These are phyloP conservation scores for Penicillium riverlandense DNA, from an alignment of 495 filamentous ascomycete species.

Conservation along the genomic window DNA sequence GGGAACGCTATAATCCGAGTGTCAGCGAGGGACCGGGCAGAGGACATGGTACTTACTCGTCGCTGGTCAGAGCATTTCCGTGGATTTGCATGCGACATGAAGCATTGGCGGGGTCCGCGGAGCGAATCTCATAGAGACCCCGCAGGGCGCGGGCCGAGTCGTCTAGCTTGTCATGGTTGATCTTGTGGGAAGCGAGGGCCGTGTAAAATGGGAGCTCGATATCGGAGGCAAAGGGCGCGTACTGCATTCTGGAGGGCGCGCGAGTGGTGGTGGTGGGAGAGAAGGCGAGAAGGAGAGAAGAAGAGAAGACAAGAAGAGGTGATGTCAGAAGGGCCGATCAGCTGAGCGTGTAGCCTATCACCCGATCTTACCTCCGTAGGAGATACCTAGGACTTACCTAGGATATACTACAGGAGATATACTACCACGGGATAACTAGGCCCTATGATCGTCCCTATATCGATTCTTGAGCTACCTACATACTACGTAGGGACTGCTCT, in stretches of 20 bases:
- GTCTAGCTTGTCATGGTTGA: slow-evolving; percentile 93
- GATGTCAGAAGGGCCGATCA: slow-evolving; percentile 2
- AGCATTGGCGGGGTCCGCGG: slow-evolving; percentile 56
- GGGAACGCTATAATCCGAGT: slow-evolving; percentile 49
- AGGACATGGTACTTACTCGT: slow-evolving; percentile 54
- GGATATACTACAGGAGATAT: no score
- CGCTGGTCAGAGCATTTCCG: slow-evolving; percentile 72
- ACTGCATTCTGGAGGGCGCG: slow-evolving; percentile 36
- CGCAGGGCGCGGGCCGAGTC: slow-evolving; percentile 79
- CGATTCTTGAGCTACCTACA: no score
- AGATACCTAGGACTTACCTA: no score
- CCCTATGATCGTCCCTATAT: no score
- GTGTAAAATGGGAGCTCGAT: slow-evolving; percentile 94
- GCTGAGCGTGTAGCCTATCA: no score
- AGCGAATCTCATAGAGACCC: slow-evolving; percentile 83
- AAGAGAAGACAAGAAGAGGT: slow-evolving; percentile 1
- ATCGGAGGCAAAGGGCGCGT: slow-evolving; percentile 83
- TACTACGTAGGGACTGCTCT: no score
- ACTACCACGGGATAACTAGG: no score
- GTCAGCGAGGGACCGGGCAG: no score
- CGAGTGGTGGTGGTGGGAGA: neutral
- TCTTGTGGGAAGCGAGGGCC: slow-evolving; percentile 78
- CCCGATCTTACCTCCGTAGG: no score
- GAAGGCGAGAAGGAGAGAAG: neutral
- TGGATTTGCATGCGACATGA: slow-evolving; percentile 83